phyloP scores from a whole-genome alignment of 139 green algal genomes.

The Tetratostichococcus sp. region DNA sequence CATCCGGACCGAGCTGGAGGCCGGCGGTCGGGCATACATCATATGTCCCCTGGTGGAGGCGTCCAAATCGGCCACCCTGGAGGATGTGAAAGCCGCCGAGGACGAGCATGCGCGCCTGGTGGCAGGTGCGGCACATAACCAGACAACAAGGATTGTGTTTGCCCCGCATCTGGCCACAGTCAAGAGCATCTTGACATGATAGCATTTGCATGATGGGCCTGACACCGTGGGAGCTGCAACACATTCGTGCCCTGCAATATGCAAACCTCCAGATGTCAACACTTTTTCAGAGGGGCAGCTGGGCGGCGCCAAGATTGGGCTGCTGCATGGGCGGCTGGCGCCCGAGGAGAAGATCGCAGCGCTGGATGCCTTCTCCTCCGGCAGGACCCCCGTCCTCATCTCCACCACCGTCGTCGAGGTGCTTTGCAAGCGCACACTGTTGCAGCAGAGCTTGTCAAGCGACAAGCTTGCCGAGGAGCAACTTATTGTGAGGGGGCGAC shows the following conservation, averaged over 20 bases:
- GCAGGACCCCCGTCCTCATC: constrained; percentile 68
- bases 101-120: constrained; percentile 38
- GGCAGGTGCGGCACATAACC: not conserved
- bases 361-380: constrained; percentile 50
- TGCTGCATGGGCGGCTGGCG: constrained; percentile 73
- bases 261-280: no score
- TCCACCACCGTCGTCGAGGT: constrained; percentile 89
- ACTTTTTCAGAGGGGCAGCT: constrained; percentile 24
- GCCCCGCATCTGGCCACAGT: no score
- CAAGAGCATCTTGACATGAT: no score
- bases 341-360: constrained; percentile 53
- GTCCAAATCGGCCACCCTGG: constrained; percentile 26
- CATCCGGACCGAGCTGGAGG: constrained; percentile 51
- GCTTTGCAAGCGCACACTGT: not conserved
- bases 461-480: no score
- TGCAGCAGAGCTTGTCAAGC: not conserved
- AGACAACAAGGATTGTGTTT: no score
- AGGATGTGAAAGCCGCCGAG: constrained; percentile 39
- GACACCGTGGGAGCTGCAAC: no score
- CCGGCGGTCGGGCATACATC: constrained; percentile 43
- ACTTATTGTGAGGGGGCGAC: no score
- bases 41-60: constrained; percentile 57
- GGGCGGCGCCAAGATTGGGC: constrained; percentile 28
- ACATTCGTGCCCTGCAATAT: no score
- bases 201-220: no score